Evolutionary conservation across 2,329 filamentous ascomycete genomes (phyloP), one percentile per base, ranked within the genome.

Genomic region (Penicillium expansum): DNA sequence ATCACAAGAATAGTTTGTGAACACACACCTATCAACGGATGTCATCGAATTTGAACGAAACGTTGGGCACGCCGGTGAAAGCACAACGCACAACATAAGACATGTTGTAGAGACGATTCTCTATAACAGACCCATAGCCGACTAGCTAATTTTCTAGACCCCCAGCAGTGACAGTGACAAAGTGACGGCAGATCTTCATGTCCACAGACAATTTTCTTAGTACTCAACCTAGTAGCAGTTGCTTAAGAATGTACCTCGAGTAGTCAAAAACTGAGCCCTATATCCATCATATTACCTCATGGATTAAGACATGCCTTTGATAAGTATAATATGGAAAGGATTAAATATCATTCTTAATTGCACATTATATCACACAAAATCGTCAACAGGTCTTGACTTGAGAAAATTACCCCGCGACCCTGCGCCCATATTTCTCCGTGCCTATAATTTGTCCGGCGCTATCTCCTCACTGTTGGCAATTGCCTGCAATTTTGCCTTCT

Each of bases 101-200:
- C 27, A 81, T 70, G 38, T 80, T 81, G 35, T 80, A 80, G 20
- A 75, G 76, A 57, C 70, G 69, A 48, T 80, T 77, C 48, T 78
- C 69, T 41, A 75, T 70, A 44, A 80, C 64, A 9, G 64, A 65
- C 0, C 75, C 75, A 51, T 79, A 79, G 4, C 68, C 63, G 2
- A 74, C 71, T 1, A 71, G 69, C 57, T 73, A 67, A 42, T 69
- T 63, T 42, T 71, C 66, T 27, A 80, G 53, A 0, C 77, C 77
- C 3, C 70, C 63, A 1, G 77, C 76, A 5, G 67, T 60, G 0
- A 79, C 71, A 18, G 69, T 73, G 76, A n/a, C n/a, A n/a, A n/a
- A n/a, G n/a, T n/a, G n/a, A n/a, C n/a, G n/a, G n/a, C n/a, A n/a
- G n/a, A n/a, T n/a, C n/a, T n/a, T n/a, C n/a, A n/a, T n/a, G n/a